A percentile compares a stretch with the other conserved stretches of the same genome.
phyloP scores from a whole-genome alignment of 345 rosid genomes.

The Isatis tinctoria region DNA sequence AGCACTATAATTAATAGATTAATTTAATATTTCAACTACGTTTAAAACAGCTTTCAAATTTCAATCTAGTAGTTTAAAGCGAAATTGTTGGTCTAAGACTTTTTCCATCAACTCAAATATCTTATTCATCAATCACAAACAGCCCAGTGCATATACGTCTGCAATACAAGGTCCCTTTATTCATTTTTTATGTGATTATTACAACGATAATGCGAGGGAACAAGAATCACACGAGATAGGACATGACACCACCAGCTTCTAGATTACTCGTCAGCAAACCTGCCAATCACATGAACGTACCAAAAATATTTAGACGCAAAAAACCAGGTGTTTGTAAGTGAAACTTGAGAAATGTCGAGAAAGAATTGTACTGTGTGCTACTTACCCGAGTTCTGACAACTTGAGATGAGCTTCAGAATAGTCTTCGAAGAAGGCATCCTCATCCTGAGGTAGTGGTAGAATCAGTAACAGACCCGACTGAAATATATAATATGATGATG shows the following conservation, averaged over 20 bases:
- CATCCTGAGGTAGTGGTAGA: conserved; percentile 43
- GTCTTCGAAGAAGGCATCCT: conserved; percentile 76
- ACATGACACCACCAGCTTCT: neutral
- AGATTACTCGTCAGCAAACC: conserved; percentile 27
- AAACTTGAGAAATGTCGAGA: neutral
- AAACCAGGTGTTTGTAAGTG: neutral
- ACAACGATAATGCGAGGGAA: neutral
- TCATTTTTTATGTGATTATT: neutral
- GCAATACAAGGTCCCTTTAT: neutral
- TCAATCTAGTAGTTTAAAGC: neutral
- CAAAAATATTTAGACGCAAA: neutral
- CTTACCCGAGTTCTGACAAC: conserved; percentile 81
- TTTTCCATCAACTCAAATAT: neutral
- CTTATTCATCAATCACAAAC: neutral
- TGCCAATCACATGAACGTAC: neutral
- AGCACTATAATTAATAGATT: too few relatives aligned
- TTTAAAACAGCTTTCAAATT: neutral
- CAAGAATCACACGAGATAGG: neutral
- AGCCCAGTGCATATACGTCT: neutral
- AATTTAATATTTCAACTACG: neutral
- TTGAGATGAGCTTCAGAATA: conserved; percentile 71
- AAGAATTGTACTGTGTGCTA: neutral
- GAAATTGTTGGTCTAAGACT: too few relatives aligned
- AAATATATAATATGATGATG: neutral
- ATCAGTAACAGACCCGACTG: neutral